These are phyloP conservation scores for Ettlia oleoabundans DNA, from an alignment of 139 green algal species.

Conservation along the genomic window DNA sequence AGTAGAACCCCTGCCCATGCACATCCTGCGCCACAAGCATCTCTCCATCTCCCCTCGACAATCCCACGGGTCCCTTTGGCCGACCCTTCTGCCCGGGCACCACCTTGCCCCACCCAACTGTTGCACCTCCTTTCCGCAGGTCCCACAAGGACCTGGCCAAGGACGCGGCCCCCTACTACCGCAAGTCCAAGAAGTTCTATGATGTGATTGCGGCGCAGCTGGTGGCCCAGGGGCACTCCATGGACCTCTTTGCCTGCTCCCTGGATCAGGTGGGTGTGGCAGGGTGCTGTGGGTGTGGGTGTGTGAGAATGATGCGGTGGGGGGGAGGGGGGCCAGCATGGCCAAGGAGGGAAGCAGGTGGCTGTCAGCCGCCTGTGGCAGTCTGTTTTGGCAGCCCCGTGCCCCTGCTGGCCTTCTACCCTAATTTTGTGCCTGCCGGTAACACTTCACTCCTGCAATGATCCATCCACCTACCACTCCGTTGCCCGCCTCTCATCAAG, in stretches of 20 bases:
- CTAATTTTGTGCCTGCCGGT: too few relatives aligned
- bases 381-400: too few relatives aligned
- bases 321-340: not conserved
- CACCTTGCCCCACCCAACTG: not conserved
- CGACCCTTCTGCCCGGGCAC: not conserved
- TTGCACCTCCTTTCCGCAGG: not conserved
- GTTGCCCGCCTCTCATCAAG: not conserved
- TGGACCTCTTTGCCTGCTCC: conserved; percentile 96
- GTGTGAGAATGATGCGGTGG: not conserved
- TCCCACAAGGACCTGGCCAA: conserved; percentile 92
- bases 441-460: too few relatives aligned
- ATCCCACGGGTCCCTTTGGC: too few relatives aligned
- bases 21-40: too few relatives aligned
- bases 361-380: too few relatives aligned
- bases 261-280: conserved; percentile 92
- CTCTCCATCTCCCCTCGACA: too few relatives aligned
- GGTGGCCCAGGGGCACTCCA: conserved; percentile 84
- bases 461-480: not conserved
- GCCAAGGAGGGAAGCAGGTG: not conserved
- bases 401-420: too few relatives aligned
- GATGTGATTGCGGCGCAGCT: conserved; percentile 79
- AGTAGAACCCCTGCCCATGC: too few relatives aligned
- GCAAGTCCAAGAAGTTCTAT: conserved; percentile 94
- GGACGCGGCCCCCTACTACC: conserved; percentile 85
- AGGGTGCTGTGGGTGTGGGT: not conserved